Conservation (phyloP, 257 asterid genomes). For the Sherardia arvensis region DNA sequence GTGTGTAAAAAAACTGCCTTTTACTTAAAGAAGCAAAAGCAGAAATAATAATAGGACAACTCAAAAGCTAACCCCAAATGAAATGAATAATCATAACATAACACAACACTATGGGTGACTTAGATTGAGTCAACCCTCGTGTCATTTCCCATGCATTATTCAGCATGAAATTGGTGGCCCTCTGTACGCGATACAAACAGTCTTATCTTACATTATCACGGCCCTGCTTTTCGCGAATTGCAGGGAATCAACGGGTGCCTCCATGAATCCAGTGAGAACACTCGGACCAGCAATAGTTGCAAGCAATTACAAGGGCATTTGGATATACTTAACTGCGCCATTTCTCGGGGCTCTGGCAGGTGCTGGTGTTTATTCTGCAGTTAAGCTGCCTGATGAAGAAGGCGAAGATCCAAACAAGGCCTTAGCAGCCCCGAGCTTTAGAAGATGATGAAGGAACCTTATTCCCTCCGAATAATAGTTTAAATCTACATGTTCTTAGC, state of each 20-base stretch:
- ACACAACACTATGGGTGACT: slow-evolving; percentile 2
- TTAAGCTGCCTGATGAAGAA: slow-evolving; percentile 51
- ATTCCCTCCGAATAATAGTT: not conserved
- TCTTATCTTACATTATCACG: not conserved
- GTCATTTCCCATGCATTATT: not conserved
- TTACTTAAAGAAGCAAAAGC: not conserved
- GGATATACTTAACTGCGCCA: slow-evolving; percentile 83
- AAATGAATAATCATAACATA: not conserved
- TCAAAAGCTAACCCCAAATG: not conserved
- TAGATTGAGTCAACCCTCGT: slow-evolving; percentile 1
- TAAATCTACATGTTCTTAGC: not conserved
- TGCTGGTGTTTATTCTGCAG: slow-evolving; percentile 63
- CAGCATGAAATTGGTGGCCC: not conserved
- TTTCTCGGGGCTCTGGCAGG: slow-evolving; percentile 68
- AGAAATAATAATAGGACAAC: slow-evolving; percentile 7
- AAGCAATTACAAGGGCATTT: slow-evolving; percentile 60
- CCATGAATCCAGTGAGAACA: slow-evolving; percentile 89
- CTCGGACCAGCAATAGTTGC: slow-evolving; percentile 81
- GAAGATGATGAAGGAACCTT: slow-evolving; percentile 25
- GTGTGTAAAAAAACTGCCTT: not conserved
- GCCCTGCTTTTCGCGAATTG: not conserved
- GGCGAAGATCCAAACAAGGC: slow-evolving; percentile 21
- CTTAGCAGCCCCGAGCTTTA: slow-evolving; percentile 44
- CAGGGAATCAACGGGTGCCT: slow-evolving; percentile 70
- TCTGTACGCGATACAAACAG: not conserved